phyloP scores from a whole-genome alignment of 2,329 filamentous ascomycete genomes.

The Dothideomycetidae sp. region DNA sequence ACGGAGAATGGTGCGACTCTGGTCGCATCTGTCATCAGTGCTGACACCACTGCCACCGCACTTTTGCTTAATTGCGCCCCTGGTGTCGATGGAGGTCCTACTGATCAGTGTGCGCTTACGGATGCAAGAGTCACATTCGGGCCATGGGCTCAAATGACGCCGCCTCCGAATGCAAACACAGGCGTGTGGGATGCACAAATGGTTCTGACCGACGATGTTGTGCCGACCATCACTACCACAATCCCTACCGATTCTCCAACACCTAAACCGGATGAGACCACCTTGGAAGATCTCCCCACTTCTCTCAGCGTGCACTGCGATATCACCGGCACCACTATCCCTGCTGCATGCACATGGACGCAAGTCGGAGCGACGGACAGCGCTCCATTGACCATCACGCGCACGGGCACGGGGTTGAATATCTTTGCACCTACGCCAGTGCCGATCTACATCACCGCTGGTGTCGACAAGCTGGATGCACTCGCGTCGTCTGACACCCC shows the following conservation, averaged over 20 bases:
- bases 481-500: too few relatives aligned
- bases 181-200: slow-evolving; percentile 6
- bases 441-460: slow-evolving; percentile 4
- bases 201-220: not conserved
- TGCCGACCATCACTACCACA: not conserved
- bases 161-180: slow-evolving; percentile 2
- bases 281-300: slow-evolving; percentile 4
- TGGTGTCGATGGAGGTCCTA: too few relatives aligned
- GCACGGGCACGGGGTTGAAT: not conserved
- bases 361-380: slow-evolving; percentile 5
- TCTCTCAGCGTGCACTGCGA: slow-evolving; percentile 5
- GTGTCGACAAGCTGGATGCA: slow-evolving; percentile 9
- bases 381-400: not conserved
- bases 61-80: too few relatives aligned
- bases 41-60: too few relatives aligned
- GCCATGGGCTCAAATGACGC: slow-evolving; percentile 5
- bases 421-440: not conserved
- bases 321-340: slow-evolving; percentile 1
- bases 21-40: too few relatives aligned
- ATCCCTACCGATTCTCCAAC: too few relatives aligned
- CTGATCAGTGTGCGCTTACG: slow-evolving; percentile 1
- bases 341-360: slow-evolving; percentile 3
- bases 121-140: slow-evolving; percentile 5
- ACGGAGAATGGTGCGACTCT: too few relatives aligned
- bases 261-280: slow-evolving; percentile 1